Evolutionary conservation across 1,139 yeast genomes (phyloP), one percentile per base, ranked within the genome.

Genomic region (Arxiozyma slooffiae): DNA sequence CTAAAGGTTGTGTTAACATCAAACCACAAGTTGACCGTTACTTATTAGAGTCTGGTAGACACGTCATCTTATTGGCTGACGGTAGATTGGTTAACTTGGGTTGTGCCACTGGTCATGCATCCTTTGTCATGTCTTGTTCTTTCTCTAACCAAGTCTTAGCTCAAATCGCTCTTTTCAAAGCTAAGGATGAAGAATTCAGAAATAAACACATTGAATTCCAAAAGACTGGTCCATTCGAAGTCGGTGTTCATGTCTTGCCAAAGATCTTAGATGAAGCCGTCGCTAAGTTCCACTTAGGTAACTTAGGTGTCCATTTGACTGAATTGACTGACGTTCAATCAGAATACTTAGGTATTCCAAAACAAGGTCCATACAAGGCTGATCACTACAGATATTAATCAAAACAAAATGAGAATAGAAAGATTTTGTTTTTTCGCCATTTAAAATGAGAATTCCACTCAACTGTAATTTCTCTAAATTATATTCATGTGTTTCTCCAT

Each of bases 31-130:
- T 92, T 69, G 99, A 92, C 85, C 87, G 99, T 79, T 92, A 75
- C 85, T 79, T 88, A 74, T 75, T 92, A 79, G 76, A 81, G 70
- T 79, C 78, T 67, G 98, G 98, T 69, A 88, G 86, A 73, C 98
- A 92, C 80, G 71, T 92, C 70, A 90, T 92, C 77, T 81, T 92
- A 71, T 85, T 92, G 69, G 99, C 99, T 64, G 97, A 90, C 77
- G 99, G 99, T 77, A 90, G 99, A 81, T 85, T 92, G 71, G 98
- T 92, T 73, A 92, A 92, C 90, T 82, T 92, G 74, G 99, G 99
- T 68, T 94, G 98, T 79, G 99, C 98, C 72, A 94, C 98, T 70
- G 99, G 99, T 71, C 99, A 92, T 81, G 86, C 98, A 55, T 89
- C 97, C 50, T 92, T 92, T 71, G 98, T 92, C 71, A 92, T 92